Percentiles rank a stretch among this genome's conserved stretches.
phyloP scores from a whole-genome alignment of 2,329 filamentous ascomycete species.

The Fonsecaea multimorphosa region DNA sequence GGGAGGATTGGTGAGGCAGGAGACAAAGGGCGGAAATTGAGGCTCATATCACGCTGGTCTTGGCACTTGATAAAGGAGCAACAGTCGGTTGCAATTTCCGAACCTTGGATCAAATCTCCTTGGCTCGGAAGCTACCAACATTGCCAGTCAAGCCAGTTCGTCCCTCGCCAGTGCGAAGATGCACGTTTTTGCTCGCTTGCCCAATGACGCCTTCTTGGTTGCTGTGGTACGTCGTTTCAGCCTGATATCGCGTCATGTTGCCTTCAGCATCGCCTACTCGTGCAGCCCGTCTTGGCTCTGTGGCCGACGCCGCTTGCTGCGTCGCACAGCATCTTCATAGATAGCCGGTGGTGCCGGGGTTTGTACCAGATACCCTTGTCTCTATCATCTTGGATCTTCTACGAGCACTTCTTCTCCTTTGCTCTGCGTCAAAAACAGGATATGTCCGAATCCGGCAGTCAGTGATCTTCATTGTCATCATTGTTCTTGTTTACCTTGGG shows the following conservation, averaged over 20 bases:
- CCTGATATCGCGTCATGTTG: constrained; percentile 18
- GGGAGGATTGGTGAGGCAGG: not conserved
- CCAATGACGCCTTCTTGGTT: constrained; percentile 7
- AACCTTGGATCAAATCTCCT: constrained; percentile 7
- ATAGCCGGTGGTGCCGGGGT: constrained; percentile 1
- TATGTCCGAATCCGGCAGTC: constrained; percentile 2
- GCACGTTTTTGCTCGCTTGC: not conserved
- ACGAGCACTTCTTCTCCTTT: not conserved
- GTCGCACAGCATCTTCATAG: not conserved
- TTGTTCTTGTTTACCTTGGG: not conserved
- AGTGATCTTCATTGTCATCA: constrained; percentile 19
- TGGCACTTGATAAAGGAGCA: not conserved
- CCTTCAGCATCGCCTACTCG: no score
- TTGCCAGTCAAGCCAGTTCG: no score
- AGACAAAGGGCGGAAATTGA: not conserved
- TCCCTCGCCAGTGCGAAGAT: not conserved
- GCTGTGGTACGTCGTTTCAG: constrained; percentile 19
- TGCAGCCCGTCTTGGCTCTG: not conserved
- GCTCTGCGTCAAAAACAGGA: not conserved
- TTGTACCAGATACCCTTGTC: constrained; percentile 13
- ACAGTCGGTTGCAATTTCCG: not conserved
- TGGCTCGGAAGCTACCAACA: not conserved
- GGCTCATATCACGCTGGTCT: not conserved
- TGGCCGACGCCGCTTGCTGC: constrained; percentile 10
- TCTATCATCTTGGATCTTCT: not conserved